Conservation (phyloP, 75 land plant species). For the Sequoiadendron giganteum region DNA sequence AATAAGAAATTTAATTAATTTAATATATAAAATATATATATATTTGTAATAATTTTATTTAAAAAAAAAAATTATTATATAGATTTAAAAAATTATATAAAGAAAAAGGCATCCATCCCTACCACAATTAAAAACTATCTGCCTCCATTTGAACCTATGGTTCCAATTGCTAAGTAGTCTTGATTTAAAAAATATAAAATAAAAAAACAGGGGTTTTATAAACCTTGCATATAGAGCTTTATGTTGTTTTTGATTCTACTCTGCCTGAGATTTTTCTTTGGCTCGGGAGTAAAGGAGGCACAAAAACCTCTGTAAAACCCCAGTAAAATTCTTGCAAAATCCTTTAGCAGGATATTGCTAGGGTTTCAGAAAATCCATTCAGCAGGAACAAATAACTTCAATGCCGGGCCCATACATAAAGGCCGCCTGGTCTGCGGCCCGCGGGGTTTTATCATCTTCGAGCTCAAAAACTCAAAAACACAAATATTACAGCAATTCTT, state of each 20-base stretch:
- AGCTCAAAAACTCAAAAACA: neutral
- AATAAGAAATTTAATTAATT: no score
- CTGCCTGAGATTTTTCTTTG: neutral
- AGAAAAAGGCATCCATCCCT: no score
- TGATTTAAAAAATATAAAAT: no score
- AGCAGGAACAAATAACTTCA: neutral
- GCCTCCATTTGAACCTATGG: no score
- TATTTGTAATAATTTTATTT: no score
- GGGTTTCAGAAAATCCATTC: neutral
- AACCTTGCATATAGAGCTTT: neutral
- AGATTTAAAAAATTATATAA: no score
- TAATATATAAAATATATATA: no score
- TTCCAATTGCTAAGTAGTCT: no score
- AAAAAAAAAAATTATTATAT: no score
- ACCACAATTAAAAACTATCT: no score
- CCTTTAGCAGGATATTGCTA: neutral
- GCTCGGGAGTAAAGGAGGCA: neutral
- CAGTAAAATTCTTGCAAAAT: neutral
- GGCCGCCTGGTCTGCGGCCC: slow-evolving; percentile 8
- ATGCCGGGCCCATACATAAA: slow-evolving; percentile 6
- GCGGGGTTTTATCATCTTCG: neutral
- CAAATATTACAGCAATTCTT: neutral
- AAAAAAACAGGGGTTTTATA: neutral
- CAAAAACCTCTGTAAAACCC: neutral
- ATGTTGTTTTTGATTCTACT: neutral